Conservation (phyloP, 2,329 filamentous ascomycete genomes). For the Geosmithia morbida region DNA sequence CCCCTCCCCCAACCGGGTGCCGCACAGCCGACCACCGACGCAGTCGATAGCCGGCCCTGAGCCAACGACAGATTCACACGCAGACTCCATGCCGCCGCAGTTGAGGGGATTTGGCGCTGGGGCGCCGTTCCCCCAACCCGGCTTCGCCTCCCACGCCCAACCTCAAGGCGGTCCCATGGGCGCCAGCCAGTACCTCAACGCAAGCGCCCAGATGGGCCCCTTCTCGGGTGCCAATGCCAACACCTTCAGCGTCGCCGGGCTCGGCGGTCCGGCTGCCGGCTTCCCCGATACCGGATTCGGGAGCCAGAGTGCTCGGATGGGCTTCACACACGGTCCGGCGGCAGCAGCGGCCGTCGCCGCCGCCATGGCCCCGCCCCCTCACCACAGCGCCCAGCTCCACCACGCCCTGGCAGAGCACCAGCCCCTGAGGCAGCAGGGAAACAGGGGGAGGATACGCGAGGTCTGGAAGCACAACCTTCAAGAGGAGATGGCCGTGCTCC, state of each 20-base stretch:
- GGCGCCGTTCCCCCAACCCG: slow-evolving; percentile 26
- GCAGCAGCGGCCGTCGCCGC: slow-evolving; percentile 24
- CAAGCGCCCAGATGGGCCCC: slow-evolving; percentile 52
- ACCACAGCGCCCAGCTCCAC: slow-evolving; percentile 30
- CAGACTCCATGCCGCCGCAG: slow-evolving; percentile 19
- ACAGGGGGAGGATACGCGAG: slow-evolving; percentile 79
- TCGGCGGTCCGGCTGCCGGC: slow-evolving; percentile 40
- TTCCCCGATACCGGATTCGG: slow-evolving; percentile 60
- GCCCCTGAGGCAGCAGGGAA: slow-evolving; percentile 21
- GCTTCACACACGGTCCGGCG: slow-evolving; percentile 51
- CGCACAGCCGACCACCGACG: not conserved
- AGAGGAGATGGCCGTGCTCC: slow-evolving; percentile 76
- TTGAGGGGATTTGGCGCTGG: slow-evolving; percentile 22
- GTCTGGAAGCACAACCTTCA: slow-evolving; percentile 90
- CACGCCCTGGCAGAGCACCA: slow-evolving; percentile 31
- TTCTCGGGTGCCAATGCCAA: slow-evolving; percentile 43
- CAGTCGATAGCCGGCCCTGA: not conserved
- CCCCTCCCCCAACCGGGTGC: not conserved
- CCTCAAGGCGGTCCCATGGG: slow-evolving; percentile 39
- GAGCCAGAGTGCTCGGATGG: slow-evolving; percentile 77
- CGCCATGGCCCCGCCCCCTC: slow-evolving; percentile 40
- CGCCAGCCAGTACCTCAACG: slow-evolving; percentile 58
- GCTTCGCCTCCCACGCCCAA: slow-evolving; percentile 37
- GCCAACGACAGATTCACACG: not conserved
- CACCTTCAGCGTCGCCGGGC: slow-evolving; percentile 41